A percentile compares a stretch with the other conserved stretches of the same genome.
These are phyloP conservation scores for Rubia occidens DNA, from an alignment of 305 asterid genomes.

Conservation along the genomic window DNA sequence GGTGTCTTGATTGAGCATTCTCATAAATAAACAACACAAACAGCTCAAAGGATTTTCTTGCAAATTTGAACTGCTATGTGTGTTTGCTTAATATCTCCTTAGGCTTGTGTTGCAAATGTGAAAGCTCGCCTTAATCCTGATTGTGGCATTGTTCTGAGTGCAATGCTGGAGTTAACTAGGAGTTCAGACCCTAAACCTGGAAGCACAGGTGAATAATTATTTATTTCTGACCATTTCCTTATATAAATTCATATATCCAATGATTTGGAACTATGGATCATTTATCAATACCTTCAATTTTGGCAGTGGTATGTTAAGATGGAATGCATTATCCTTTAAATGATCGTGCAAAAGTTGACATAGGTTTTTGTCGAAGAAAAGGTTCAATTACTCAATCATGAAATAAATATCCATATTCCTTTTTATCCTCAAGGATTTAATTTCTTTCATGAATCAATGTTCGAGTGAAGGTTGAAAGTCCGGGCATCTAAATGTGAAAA, in stretches of 20 bases:
- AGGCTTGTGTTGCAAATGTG: slow-evolving; percentile 72
- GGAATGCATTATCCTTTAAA: not conserved
- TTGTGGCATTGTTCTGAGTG: slow-evolving; percentile 62
- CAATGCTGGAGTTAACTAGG: slow-evolving; percentile 50
- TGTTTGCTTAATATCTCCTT: slow-evolving; percentile 4
- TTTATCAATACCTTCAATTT: not conserved
- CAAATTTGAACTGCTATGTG: not conserved
- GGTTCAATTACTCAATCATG: not conserved
- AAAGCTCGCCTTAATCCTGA: slow-evolving; percentile 41
- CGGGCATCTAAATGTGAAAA: not conserved
- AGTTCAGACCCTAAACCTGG: slow-evolving; percentile 41
- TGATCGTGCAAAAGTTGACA: too few relatives aligned
- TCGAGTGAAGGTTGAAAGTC: not conserved
- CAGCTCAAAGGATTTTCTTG: not conserved
- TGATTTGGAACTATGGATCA: not conserved
- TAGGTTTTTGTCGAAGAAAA: not conserved
- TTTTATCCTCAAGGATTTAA: too few relatives aligned
- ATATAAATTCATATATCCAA: not conserved
- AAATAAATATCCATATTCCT: not conserved
- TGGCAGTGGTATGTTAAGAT: not conserved
- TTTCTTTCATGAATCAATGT: not conserved
- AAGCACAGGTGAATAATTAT: slow-evolving; percentile 43
- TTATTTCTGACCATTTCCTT: slow-evolving; percentile 9
- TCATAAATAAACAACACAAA: too few relatives aligned
- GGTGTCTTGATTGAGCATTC: not conserved